phyloP scores from a whole-genome alignment of 2,329 filamentous ascomycete species.

The Colletotrichum orchidophilum region DNA sequence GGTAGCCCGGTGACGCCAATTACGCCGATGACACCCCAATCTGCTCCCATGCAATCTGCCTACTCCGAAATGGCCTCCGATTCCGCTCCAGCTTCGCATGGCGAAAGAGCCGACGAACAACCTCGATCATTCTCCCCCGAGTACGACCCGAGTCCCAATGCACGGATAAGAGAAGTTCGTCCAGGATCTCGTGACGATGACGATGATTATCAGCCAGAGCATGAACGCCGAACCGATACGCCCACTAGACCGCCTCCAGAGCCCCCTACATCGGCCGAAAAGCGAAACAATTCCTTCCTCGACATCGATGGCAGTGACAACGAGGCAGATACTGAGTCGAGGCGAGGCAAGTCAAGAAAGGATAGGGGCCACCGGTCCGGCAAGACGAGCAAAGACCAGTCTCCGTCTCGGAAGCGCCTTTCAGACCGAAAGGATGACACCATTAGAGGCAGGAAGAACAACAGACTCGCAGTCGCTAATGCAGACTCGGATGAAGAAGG shows the following conservation, averaged over 20 bases:
- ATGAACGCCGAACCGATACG: slow-evolving; percentile 41
- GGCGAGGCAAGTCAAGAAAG: slow-evolving; percentile 26
- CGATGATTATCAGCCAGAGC: slow-evolving; percentile 15
- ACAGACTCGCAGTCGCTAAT: slow-evolving; percentile 39
- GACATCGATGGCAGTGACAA: slow-evolving; percentile 61
- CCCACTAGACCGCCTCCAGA: slow-evolving; percentile 47
- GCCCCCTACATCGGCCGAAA: slow-evolving; percentile 41
- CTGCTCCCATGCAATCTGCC: slow-evolving; percentile 1
- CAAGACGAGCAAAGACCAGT: slow-evolving; percentile 28
- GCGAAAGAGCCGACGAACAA: slow-evolving; percentile 39
- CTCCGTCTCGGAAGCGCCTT: neutral
- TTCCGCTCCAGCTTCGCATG: neutral
- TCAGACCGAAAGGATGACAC: slow-evolving; percentile 14
- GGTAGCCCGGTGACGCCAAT: slow-evolving; percentile 39
- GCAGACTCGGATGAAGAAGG: slow-evolving; percentile 46
- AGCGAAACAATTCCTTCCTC: slow-evolving; percentile 59
- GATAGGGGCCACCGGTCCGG: slow-evolving; percentile 4
- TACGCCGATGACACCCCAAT: slow-evolving; percentile 16
- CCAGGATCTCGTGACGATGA: slow-evolving; percentile 49
- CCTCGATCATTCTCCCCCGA: slow-evolving; percentile 76
- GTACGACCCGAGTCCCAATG: slow-evolving; percentile 77
- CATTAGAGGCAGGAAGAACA: slow-evolving; percentile 28
- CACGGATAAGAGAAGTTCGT: slow-evolving; percentile 74
- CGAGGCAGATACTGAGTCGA: slow-evolving; percentile 48
- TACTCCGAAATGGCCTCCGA: slow-evolving; percentile 23